Evolutionary conservation across 2,329 filamentous ascomycete species (phyloP).

Genomic region (Immersiporthe knoxdaviesiana): DNA sequence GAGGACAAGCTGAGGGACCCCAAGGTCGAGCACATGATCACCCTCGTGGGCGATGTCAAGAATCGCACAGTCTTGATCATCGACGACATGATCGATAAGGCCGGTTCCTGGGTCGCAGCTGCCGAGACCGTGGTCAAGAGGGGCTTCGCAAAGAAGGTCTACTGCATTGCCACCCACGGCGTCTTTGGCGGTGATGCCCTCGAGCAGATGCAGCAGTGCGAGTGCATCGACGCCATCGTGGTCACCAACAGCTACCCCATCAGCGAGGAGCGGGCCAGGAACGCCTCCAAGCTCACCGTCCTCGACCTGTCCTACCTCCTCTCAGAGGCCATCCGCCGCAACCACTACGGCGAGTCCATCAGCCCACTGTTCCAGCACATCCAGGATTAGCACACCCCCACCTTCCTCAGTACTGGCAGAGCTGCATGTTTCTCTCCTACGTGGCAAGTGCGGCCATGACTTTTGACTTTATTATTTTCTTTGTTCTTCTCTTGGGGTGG

Average conservation of each 20-base stretch:
- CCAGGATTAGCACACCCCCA: conserved; percentile 49
- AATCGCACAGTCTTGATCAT: conserved; percentile 90
- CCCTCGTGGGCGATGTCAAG: conserved; percentile 92
- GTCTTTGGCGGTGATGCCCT: conserved; percentile 90
- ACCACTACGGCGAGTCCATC: conserved; percentile 92
- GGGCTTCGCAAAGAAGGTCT: conserved; percentile 89
- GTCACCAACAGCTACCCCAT: conserved; percentile 99
- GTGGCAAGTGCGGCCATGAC: conserved; percentile 2
- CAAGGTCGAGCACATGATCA: conserved; percentile 90
- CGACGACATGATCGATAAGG: conserved; percentile 99
- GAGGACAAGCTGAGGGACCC: conserved; percentile 84
- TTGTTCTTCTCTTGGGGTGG: background rate
- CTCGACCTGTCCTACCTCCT: conserved; percentile 88
- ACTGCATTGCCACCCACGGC: conserved; percentile 96
- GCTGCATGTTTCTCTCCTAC: conserved; percentile 1
- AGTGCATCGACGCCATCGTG: conserved; percentile 90
- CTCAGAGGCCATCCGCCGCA: conserved; percentile 89
- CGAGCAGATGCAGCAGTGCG: conserved; percentile 86
- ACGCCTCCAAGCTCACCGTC: conserved; percentile 81
- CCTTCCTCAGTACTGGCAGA: background rate
- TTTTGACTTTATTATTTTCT: background rate
- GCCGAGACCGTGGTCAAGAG: conserved; percentile 96
- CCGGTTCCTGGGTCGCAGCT: conserved; percentile 94
- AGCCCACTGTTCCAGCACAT: conserved; percentile 70
- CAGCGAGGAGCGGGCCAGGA: conserved; percentile 69